Evolutionary conservation across 2,329 filamentous ascomycete genomes (phyloP).

Genomic region (Colletotrichum sp.): DNA sequence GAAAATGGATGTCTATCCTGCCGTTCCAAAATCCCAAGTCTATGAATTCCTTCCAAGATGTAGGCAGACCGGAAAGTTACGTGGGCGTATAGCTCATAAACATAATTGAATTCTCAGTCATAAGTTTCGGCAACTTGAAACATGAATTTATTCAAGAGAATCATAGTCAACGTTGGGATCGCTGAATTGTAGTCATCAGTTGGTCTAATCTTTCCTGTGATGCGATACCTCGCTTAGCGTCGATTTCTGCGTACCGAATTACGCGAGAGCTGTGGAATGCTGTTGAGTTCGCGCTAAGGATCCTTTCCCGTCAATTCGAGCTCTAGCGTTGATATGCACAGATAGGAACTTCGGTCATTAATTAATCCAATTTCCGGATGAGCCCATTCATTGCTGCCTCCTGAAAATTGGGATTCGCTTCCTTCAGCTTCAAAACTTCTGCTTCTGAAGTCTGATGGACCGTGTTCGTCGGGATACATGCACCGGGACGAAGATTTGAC

Average conservation of each 20-base stretch:
- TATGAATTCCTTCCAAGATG: background rate
- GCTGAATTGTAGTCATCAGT: background rate
- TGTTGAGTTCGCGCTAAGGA: background rate
- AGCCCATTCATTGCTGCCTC: background rate
- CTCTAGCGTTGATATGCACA: background rate
- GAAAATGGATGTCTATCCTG: background rate
- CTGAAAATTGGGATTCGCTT: background rate
- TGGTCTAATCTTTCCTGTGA: background rate
- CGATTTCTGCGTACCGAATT: background rate
- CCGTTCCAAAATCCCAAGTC: rapidly evolving
- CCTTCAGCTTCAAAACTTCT: background rate
- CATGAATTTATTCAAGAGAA: background rate
- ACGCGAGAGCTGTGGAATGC: background rate
- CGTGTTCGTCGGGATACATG: background rate
- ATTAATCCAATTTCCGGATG: background rate
- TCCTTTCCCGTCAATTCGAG: background rate
- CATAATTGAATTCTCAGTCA: background rate
- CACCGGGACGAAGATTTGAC: background rate
- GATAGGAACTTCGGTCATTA: background rate
- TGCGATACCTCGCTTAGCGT: background rate
- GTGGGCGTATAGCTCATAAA: background rate
- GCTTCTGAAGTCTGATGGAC: background rate
- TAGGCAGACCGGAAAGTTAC: background rate
- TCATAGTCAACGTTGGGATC: background rate
- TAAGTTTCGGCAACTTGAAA: background rate